phyloP scores from a whole-genome alignment of 345 rosid genomes.

The Reutealis trisperma region DNA sequence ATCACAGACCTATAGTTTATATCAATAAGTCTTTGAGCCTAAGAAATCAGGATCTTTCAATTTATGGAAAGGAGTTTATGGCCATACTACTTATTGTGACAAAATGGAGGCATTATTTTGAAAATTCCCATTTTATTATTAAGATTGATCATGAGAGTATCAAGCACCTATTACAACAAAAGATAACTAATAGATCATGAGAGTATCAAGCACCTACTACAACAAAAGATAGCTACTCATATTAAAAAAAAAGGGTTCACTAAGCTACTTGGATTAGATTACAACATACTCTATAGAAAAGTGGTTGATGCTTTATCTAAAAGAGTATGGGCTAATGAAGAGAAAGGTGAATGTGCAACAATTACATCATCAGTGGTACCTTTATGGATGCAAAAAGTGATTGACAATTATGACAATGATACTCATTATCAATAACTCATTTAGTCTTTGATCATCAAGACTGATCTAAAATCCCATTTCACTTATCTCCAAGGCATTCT shows the following conservation, averaged over 20 bases:
- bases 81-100: neutral
- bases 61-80: neutral
- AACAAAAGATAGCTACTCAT: neutral
- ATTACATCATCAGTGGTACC: no score
- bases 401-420: no score
- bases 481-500: no score
- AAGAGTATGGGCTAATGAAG: no score
- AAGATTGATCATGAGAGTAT: no score
- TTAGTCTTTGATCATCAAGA: no score
- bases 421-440: no score
- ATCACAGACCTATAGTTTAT: neutral
- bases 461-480: no score
- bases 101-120: neutral
- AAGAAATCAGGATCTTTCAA: no score
- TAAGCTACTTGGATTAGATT: neutral
- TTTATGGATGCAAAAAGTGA: no score
- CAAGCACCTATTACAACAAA: no score
- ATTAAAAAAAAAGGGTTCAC: neutral
- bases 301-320: neutral
- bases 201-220: neutral
- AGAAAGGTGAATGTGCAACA: no score
- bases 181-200: neutral
- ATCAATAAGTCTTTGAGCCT: neutral
- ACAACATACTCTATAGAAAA: neutral
- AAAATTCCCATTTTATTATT: neutral